Conservation (phyloP, 192 early-diverging fungal species). For the Anaeromyces robustus region DNA sequence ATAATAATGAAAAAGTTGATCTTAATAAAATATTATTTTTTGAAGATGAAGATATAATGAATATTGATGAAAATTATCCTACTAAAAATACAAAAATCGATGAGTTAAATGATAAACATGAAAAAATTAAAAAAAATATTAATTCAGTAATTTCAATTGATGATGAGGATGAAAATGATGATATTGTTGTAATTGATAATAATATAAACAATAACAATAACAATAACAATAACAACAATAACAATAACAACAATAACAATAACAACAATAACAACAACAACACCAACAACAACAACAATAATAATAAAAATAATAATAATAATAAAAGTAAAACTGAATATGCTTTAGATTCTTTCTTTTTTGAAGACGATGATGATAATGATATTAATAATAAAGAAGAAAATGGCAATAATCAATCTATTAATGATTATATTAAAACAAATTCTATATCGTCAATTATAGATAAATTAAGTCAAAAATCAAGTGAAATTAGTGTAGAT, state of each 20-base stretch:
- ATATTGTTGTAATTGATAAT: not conserved
- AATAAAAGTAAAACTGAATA: not conserved
- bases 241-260: not conserved
- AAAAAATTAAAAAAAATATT: not conserved
- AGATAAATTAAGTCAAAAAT: not conserved
- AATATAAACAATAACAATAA: slow-evolving; percentile 3
- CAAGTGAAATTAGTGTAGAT: not conserved
- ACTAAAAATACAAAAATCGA: not conserved
- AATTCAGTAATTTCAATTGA: not conserved
- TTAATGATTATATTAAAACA: not conserved
- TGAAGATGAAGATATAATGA: not conserved
- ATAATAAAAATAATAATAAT: not conserved
- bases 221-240: not conserved
- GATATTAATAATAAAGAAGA: not conserved
- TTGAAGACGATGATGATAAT: slow-evolving; percentile 11
- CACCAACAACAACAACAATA: no score
- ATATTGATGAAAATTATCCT: no score
- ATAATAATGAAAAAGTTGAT: not conserved
- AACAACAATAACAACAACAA: not conserved
- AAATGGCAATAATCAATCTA: not conserved
- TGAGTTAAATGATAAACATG: not conserved
- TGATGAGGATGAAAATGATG: not conserved
- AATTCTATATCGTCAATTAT: not conserved
- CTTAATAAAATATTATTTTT: not conserved
- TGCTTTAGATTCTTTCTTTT: not conserved